Base-by-base conservation (phyloP, 1,284 basidiomycete species). In the Leucoagaricus sp. region DNA sequence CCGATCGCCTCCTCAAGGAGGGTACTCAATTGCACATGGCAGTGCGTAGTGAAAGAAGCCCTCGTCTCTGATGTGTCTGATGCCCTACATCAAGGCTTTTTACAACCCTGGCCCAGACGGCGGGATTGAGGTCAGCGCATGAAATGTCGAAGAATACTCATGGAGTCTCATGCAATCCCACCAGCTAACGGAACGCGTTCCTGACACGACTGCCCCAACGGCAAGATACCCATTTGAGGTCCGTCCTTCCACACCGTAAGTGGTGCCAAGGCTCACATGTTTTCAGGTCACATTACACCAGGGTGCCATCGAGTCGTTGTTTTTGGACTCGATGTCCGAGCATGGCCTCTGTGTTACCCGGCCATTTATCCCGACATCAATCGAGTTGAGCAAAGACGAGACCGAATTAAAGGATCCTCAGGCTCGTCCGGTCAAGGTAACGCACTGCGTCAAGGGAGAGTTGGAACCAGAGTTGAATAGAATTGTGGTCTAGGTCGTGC, bases 161-260 rank as follows among this genome's bases (percentile, higher is more conserved):
- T 9, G 19, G 41, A 25, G 17, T 36, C 25, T 60, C 9, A 33
- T 23, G 12, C 0, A 12, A 52, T 46, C 8, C 31, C 13, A 2
- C 13, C 17, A 89, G 85, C 75, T 86, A 15, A 84, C 84, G 12
- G 81, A 82, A 47, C 79, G 85, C 17, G 77, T 80, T 4, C 72
- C 84, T 12, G 83, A 86, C 65, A 75, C 88, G 28, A 78, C 76
- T 31, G 81, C 83, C 3, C 73, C 81, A 8, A 77, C 78, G 6
- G 83, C 85, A 1, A 78, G 86, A 15, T 89, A 80, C 67, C 86
- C 86, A 4, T 89, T 86, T 60, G 84, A 86, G 72, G 86, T 84
- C 58, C 42, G 38, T 60, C 6, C 28, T 10, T 34, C 29, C 31
- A 26, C 15, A 49, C 17, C 36, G 44, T 19, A 21, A 42, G 21